Percentiles rank a stretch among this genome's conserved stretches.
Conservation (phyloP, 139 green algal genomes). For the Micractinium conductrix region DNA sequence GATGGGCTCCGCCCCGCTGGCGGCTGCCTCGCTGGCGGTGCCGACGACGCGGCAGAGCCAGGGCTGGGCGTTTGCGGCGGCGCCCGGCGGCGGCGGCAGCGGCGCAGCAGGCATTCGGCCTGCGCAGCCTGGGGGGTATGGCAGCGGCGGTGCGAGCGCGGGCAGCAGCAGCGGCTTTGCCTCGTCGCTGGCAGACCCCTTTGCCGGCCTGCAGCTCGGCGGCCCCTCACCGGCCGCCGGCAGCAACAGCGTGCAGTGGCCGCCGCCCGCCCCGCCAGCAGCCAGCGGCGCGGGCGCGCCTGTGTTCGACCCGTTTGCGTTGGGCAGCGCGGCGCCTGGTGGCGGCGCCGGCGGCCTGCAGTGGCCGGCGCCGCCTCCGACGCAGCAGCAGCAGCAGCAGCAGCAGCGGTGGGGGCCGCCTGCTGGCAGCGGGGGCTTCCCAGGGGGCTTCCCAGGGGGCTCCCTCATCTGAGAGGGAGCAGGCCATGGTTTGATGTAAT, state of each 20-base stretch:
- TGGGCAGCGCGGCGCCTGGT: neutral
- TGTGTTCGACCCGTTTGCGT: constrained; percentile 8
- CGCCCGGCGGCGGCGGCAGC: neutral
- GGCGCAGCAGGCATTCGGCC: neutral
- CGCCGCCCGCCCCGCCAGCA: no score
- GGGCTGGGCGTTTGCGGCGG: constrained; percentile 2
- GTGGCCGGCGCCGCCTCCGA: neutral
- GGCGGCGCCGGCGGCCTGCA: neutral
- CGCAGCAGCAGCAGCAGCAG: neutral
- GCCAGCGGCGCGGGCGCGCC: neutral
- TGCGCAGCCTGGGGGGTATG: neutral
- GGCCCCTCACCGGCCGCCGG: neutral
- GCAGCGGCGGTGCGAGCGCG: neutral
- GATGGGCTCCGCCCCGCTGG: neutral
- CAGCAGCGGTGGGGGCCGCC: no score
- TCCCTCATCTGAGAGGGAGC: neutral
- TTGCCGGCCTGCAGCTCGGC: constrained; percentile 16
- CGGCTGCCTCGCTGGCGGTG: neutral
- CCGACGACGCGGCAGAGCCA: neutral
- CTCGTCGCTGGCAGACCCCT: neutral
- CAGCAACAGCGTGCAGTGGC: neutral
- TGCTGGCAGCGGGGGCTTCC: neutral
- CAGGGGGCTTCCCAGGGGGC: neutral
- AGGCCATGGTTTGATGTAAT: no score
- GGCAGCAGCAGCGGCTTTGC: neutral